Conservation (phyloP, 495 filamentous ascomycete genomes). For the Penicillium pancosmium region DNA sequence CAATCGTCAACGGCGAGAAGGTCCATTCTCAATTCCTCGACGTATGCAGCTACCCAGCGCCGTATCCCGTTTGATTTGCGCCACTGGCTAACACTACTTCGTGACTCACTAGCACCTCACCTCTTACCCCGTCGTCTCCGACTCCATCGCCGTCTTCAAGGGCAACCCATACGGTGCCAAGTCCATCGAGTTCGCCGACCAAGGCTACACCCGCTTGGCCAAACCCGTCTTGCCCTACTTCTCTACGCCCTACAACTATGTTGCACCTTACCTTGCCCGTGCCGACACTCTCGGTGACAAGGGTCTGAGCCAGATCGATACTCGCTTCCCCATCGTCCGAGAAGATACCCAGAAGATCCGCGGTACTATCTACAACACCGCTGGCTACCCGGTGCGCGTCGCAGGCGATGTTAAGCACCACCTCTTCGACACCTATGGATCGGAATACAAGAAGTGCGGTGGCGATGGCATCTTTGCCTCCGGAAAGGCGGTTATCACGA, state of each 20-base stretch:
- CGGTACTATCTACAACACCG: conserved; percentile 62
- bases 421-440: conserved; percentile 68
- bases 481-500: conserved; percentile 75
- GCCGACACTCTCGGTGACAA: conserved; percentile 80
- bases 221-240: conserved; percentile 80
- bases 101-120: conserved; percentile 66
- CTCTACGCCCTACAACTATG: conserved; percentile 70
- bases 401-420: conserved; percentile 74
- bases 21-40: conserved; percentile 66
- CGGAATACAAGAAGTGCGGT: conserved; percentile 76
- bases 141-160: conserved; percentile 77
- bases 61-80: no score
- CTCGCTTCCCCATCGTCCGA: conserved; percentile 82
- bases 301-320: conserved; percentile 73
- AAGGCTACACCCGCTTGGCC: conserved; percentile 66
- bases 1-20: conserved; percentile 67
- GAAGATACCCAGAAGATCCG: conserved; percentile 80
- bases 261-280: conserved; percentile 79
- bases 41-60: conserved; percentile 46
- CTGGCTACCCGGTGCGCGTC: conserved; percentile 66
- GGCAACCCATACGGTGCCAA: conserved; percentile 77
- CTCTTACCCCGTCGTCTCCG: conserved; percentile 82
- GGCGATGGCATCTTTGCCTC: conserved; percentile 67
- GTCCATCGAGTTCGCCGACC: conserved; percentile 70
- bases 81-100: conserved; percentile 5